phyloP scores from a whole-genome alignment of 257 asterid genomes.

The Plantago major region DNA sequence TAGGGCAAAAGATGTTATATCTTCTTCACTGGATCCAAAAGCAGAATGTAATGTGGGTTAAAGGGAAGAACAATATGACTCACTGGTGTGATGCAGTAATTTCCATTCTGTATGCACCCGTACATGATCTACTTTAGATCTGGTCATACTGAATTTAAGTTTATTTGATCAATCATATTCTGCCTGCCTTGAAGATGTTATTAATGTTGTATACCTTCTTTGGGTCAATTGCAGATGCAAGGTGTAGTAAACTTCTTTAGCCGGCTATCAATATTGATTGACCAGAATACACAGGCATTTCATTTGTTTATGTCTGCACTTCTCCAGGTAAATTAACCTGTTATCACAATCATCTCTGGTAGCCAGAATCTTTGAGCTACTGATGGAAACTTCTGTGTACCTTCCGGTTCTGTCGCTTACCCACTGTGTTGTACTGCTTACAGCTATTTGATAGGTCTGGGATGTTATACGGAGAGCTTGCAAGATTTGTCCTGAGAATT shows the following conservation, averaged over 20 bases:
- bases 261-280: constrained; percentile 73
- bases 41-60: neutral
- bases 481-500: constrained; percentile 85
- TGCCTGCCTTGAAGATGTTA: neutral
- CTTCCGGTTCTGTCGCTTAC: constrained; percentile 3
- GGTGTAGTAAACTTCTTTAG: constrained; percentile 91
- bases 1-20: neutral
- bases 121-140: constrained; percentile 3
- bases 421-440: constrained; percentile 16
- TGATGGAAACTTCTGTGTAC: neutral
- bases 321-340: constrained; percentile 68
- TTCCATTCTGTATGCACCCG: neutral
- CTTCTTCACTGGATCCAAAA: neutral
- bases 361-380: neutral
- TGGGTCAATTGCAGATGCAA: constrained; percentile 62
- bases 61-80: neutral
- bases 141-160: neutral
- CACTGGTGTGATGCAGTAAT: neutral
- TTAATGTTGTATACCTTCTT: neutral
- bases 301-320: constrained; percentile 88
- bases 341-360: constrained; percentile 5
- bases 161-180: neutral
- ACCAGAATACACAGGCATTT: constrained; percentile 96
- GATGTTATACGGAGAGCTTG: constrained; percentile 87
- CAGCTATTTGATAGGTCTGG: constrained; percentile 95